Conservation (phyloP, 257 asterid species). For the Solanum lignicaule region DNA sequence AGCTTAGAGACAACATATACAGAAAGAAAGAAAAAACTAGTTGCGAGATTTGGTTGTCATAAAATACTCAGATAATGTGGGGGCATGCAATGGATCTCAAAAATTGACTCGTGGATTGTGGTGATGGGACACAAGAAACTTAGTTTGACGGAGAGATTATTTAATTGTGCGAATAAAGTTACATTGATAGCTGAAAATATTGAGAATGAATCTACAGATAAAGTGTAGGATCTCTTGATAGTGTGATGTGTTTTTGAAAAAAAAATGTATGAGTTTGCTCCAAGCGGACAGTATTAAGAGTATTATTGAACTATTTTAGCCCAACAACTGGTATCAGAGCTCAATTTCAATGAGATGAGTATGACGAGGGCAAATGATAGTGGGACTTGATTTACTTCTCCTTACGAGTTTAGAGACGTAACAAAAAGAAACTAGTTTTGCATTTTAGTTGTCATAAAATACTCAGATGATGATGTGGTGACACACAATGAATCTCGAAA, state of each 20-base stretch:
- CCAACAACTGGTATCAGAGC: background rate
- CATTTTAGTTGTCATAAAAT: background rate
- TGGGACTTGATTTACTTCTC: background rate
- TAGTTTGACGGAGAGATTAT: background rate
- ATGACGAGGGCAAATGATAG: background rate
- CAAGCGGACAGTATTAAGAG: background rate
- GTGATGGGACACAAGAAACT: background rate
- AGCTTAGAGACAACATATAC: background rate
- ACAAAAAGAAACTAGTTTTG: background rate
- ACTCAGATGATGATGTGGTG: background rate
- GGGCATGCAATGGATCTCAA: background rate
- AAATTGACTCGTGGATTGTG: background rate
- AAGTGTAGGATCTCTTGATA: background rate
- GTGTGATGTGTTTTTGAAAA: background rate
- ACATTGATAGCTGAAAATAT: background rate
- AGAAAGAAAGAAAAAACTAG: background rate
- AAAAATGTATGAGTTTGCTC: background rate
- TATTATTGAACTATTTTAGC: background rate
- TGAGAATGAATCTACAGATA: background rate
- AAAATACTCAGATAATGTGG: background rate
- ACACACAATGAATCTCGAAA: background rate
- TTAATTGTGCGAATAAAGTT: background rate
- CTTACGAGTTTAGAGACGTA: background rate
- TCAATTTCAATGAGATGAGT: background rate
- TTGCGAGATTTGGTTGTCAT: background rate